Conservation (phyloP, 805 yeast genomes). For the Hanseniaspora lachancei region DNA sequence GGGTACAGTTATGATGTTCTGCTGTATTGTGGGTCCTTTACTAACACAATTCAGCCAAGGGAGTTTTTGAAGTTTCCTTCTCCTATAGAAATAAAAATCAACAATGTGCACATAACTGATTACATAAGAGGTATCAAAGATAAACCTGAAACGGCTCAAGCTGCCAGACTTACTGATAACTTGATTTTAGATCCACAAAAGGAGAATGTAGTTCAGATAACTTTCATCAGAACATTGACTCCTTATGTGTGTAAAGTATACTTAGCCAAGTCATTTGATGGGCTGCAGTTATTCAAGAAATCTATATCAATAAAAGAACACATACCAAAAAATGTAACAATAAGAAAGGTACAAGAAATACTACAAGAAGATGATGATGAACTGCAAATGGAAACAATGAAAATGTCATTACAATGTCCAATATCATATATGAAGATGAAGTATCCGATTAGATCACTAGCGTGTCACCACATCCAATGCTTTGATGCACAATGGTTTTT, state of each 20-base stretch:
- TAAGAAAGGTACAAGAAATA: slow-evolving; percentile 32
- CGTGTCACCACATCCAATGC: slow-evolving; percentile 74
- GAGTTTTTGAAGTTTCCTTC: slow-evolving; percentile 47
- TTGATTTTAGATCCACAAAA: slow-evolving; percentile 24
- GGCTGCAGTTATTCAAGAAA: slow-evolving; percentile 30
- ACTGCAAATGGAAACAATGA: slow-evolving; percentile 50
- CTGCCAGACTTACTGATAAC: slow-evolving; percentile 59
- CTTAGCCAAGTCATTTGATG: slow-evolving; percentile 38
- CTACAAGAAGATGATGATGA: slow-evolving; percentile 54
- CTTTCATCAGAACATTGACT: slow-evolving; percentile 15
- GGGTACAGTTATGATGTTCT: slow-evolving; percentile 14
- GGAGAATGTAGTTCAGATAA: slow-evolving; percentile 36
- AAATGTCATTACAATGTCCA: slow-evolving; percentile 65
- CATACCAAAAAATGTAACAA: slow-evolving; percentile 40
- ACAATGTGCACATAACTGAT: slow-evolving; percentile 37
- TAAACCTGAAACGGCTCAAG: slow-evolving; percentile 63
- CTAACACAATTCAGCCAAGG: slow-evolving; percentile 20
- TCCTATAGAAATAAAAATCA: slow-evolving; percentile 55
- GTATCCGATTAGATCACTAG: slow-evolving; percentile 55
- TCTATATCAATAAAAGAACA: slow-evolving; percentile 36
- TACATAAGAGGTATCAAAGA: slow-evolving; percentile 65
- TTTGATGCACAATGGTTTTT: slow-evolving; percentile 70
- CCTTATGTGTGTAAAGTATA: slow-evolving; percentile 49
- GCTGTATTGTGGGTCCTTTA: slow-evolving; percentile 1
- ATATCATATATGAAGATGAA: slow-evolving; percentile 57